Conservation (phyloP, 768 basidiomycete species). For the Gymnopilus dilepis region DNA sequence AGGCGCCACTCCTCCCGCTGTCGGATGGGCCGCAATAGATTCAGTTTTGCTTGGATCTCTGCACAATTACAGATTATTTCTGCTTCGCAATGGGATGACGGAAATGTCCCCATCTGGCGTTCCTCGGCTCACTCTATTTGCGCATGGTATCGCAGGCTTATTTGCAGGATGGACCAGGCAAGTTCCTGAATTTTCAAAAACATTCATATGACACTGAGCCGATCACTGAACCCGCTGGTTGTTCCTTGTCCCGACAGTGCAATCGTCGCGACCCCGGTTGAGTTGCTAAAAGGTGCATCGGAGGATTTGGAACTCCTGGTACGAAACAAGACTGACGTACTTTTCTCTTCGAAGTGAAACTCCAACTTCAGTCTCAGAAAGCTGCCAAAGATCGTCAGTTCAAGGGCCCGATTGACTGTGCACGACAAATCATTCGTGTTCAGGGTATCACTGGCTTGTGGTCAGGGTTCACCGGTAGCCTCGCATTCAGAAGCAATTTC, state of each 20-base stretch:
- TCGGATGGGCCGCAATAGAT: constrained; percentile 78
- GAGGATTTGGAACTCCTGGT: constrained; percentile 9
- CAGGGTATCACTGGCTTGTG: constrained; percentile 74
- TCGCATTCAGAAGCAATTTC: constrained; percentile 77
- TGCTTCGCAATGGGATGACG: constrained; percentile 56
- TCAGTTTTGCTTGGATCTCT: constrained; percentile 71
- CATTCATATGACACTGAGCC: background rate
- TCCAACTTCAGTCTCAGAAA: constrained; percentile 69
- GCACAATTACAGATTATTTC: constrained; percentile 73
- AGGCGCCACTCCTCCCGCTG: constrained; percentile 72
- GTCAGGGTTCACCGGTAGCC: constrained; percentile 76
- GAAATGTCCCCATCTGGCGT: constrained; percentile 49
- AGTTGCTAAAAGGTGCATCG: constrained; percentile 71
- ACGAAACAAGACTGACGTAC: constrained; percentile 4
- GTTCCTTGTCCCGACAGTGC: constrained; percentile 46
- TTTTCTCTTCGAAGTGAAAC: constrained; percentile 54
- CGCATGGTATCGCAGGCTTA: constrained; percentile 70
- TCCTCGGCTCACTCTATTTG: constrained; percentile 62
- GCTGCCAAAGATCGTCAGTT: constrained; percentile 57
- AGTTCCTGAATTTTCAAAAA: constrained; percentile 15
- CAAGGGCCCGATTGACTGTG: constrained; percentile 70
- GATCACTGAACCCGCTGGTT: constrained; percentile 12
- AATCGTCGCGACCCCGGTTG: constrained; percentile 75
- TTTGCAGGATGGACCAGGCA: constrained; percentile 75
- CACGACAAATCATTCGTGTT: constrained; percentile 60